Base-by-base conservation (phyloP, 306 rosid genomes). In the Inga laurina region DNA sequence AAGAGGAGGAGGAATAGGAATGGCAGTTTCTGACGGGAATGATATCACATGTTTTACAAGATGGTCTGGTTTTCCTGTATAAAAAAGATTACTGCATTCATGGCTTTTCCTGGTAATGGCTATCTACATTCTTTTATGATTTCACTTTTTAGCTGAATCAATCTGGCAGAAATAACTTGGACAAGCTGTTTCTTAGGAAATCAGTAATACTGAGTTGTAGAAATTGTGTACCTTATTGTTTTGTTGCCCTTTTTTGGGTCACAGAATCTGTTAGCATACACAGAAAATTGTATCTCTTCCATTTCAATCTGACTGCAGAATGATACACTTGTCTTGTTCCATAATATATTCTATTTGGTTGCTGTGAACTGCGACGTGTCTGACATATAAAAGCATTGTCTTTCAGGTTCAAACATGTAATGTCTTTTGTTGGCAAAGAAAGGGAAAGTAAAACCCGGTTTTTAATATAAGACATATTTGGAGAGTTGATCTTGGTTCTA, bases 21-120 rank as follows among this genome's bases (percentile, higher is more conserved):
- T 92, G 97, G 98, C 94, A 0, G 81, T 79, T 85, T 91, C 90
- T 30, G 56, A 88, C 77, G 93, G 93, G 56, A 88, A 61, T 37
- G 89, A 83, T 51, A 21, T 79, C 59, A 66, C 52, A 59, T 86
- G 81, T 51, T 90, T 92, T 74, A 89, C 59, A 86, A 91, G 90
- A 86, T 91, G 94, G 92, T 67, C 86, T 37, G 92, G 94, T 57
- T 90, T 94, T 84, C 91, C 84, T 64, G 82, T 91, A 79, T 88
- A 37, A 37, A 5, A 35, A 73, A 86, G 81, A 10, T 62, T 68
- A 75, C 22, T 80, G 34, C 21, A 56, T 76, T 64, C 10, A 66
- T 16, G 22, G 5, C 65, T 75, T 84, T 35, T 39, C 57, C 18
- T 75, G 64, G 44, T 19, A 72, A 44, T 72, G 46, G 10, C 21